Evolutionary conservation across 306 rosid species (phyloP).

Genomic region (Quercus bicolor): DNA sequence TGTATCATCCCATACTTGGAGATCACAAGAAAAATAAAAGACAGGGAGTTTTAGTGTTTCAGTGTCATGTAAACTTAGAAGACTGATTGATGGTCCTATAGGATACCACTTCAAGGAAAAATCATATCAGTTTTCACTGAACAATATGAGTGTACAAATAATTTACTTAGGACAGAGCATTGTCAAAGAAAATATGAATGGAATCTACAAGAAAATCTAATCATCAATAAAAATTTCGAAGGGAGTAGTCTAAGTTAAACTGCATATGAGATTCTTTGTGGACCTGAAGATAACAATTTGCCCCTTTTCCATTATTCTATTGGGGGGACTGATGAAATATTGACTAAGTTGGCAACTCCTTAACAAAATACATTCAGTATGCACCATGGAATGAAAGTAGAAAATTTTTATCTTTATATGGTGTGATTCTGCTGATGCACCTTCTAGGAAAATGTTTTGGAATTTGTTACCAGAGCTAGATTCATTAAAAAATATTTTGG

Average conservation of each 20-base stretch:
- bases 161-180: neutral
- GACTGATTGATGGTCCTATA: neutral
- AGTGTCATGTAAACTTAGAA: neutral
- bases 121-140: neutral
- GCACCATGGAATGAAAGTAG: constrained; percentile 6
- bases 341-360: neutral
- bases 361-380: neutral
- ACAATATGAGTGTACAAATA: neutral
- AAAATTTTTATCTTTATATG: constrained; percentile 20
- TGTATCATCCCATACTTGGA: neutral
- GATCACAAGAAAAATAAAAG: neutral
- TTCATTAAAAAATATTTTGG: neutral
- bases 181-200: neutral
- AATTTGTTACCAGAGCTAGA: neutral
- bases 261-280: neutral
- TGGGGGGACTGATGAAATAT: neutral
- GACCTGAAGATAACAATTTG: neutral
- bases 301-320: neutral
- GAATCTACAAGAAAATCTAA: neutral
- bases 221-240: neutral
- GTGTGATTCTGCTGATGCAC: neutral
- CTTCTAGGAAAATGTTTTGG: neutral
- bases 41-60: neutral
- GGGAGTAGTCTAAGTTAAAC: neutral
- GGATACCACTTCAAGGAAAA: neutral